These are phyloP conservation scores for Spathaspora girioi DNA, from an alignment of 805 yeast species.

Conservation along the genomic window DNA sequence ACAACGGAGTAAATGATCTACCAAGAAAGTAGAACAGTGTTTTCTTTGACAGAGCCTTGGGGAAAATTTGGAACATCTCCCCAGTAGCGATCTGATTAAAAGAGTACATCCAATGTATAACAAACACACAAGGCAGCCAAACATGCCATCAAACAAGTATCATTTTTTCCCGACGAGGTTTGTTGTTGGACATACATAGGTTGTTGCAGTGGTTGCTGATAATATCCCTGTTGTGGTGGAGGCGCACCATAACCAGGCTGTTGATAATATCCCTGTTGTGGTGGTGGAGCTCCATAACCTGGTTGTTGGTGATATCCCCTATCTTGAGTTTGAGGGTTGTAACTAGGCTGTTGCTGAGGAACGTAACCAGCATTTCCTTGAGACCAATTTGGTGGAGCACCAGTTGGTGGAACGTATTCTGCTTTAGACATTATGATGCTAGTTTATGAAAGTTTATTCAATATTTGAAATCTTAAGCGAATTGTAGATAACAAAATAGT, in stretches of 20 bases:
- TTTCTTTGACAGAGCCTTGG: not conserved
- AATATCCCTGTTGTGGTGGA: conserved; percentile 29
- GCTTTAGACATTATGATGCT: conserved; percentile 10
- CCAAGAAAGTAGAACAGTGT: not conserved
- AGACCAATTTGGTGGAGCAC: conserved; percentile 28
- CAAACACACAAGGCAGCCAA: conserved; percentile 41
- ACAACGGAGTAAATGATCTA: not conserved
- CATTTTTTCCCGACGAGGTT: conserved; percentile 16
- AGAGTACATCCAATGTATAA: conserved; percentile 31
- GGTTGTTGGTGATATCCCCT: conserved; percentile 17
- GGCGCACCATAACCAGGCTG: conserved; percentile 15
- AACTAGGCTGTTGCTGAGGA: conserved; percentile 21
- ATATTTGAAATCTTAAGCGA: not conserved
- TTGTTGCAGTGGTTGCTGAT: conserved; percentile 34
- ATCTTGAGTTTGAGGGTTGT: conserved; percentile 13
- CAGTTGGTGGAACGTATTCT: conserved; percentile 22
- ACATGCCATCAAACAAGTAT: conserved; percentile 37
- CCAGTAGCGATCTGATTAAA: conserved; percentile 5
- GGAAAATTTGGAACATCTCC: not conserved
- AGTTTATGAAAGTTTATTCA: not conserved
- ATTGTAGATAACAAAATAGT: too few relatives aligned
- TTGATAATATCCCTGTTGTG: conserved; percentile 9
- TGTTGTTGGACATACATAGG: conserved; percentile 42
- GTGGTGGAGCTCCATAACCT: conserved; percentile 10
- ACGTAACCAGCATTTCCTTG: conserved; percentile 14